phyloP scores from a whole-genome alignment of 2,329 filamentous ascomycete genomes.

The Tympanopsis confertula region DNA sequence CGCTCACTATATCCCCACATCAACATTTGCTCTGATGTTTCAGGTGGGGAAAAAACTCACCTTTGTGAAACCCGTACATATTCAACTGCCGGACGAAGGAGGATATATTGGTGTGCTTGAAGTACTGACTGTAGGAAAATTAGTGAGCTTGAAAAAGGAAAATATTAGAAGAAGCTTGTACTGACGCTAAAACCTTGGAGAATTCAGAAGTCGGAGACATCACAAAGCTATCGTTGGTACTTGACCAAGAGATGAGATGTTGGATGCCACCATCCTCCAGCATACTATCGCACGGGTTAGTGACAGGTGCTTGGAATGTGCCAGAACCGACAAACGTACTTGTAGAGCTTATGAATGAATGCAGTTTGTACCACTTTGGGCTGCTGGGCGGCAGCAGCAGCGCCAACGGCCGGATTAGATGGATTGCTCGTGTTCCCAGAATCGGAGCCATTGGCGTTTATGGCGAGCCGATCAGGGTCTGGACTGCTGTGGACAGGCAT shows the following conservation, averaged over 20 bases:
- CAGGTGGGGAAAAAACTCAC: slow-evolving; percentile 29
- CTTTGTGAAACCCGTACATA: slow-evolving; percentile 99
- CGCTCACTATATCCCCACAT: slow-evolving; percentile 59
- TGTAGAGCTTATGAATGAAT: slow-evolving; percentile 98
- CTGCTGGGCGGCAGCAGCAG: slow-evolving; percentile 70
- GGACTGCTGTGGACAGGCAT: slow-evolving; percentile 29
- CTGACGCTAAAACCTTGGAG: slow-evolving; percentile 92
- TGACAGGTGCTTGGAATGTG: neutral
- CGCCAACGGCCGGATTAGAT: slow-evolving; percentile 31
- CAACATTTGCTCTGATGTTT: slow-evolving; percentile 1
- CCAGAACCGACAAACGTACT: slow-evolving; percentile 42
- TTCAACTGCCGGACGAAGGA: slow-evolving; percentile 96
- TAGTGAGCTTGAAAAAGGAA: slow-evolving; percentile 4
- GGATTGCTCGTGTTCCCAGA: slow-evolving; percentile 10
- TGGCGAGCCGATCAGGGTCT: slow-evolving; percentile 11
- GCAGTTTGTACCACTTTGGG: slow-evolving; percentile 97
- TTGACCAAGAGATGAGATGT: slow-evolving; percentile 93
- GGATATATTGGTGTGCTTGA: slow-evolving; percentile 98
- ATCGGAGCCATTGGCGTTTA: slow-evolving; percentile 9
- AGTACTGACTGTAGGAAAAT: slow-evolving; percentile 65
- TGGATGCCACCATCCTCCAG: slow-evolving; percentile 86
- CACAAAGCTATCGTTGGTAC: slow-evolving; percentile 88
- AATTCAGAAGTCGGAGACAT: slow-evolving; percentile 98
- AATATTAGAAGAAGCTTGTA: slow-evolving; percentile 15
- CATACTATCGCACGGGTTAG: slow-evolving; percentile 55